A percentile compares a stretch with the other conserved stretches of the same genome.
Conservation (phyloP, 768 basidiomycete genomes). For the Collybia sordida region DNA sequence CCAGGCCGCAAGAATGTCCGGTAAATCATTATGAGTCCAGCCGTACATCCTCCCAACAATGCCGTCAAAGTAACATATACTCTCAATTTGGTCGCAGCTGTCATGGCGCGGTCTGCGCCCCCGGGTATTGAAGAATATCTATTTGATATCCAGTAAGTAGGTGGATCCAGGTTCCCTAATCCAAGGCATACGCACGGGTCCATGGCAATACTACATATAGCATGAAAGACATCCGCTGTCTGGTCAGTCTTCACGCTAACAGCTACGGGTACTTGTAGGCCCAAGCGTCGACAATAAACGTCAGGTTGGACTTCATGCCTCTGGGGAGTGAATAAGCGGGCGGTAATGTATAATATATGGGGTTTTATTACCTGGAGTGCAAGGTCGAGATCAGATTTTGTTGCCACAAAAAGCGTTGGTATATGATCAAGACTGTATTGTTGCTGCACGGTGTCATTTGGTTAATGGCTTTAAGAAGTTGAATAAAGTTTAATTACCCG, state of each 20-base stretch:
- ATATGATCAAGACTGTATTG: slow-evolving; percentile 95
- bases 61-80: slow-evolving; percentile 75
- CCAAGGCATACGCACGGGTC: slow-evolving; percentile 64
- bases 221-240: slow-evolving; percentile 85
- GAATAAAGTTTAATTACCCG: slow-evolving; percentile 49
- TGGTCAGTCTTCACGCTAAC: slow-evolving; percentile 88
- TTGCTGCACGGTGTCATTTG: slow-evolving; percentile 57
- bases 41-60: slow-evolving; percentile 69
- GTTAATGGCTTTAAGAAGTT: background rate
- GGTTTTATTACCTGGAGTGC: slow-evolving; percentile 74
- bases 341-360: background rate
- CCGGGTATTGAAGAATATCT: slow-evolving; percentile 76
- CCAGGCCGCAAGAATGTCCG: slow-evolving; percentile 69
- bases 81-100: slow-evolving; percentile 64
- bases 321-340: slow-evolving; percentile 35
- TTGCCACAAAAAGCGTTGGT: slow-evolving; percentile 96
- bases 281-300: slow-evolving; percentile 88
- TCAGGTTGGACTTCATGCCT: slow-evolving; percentile 98
- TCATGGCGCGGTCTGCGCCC: slow-evolving; percentile 77
- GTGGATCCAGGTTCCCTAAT: background rate
- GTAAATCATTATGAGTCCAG: slow-evolving; percentile 68
- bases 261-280: slow-evolving; percentile 91
- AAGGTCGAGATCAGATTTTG: slow-evolving; percentile 96
- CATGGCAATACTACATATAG: slow-evolving; percentile 81
- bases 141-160: slow-evolving; percentile 1